phyloP scores from a whole-genome alignment of 1,284 basidiomycete species.

The Wolfiporia cocos region DNA sequence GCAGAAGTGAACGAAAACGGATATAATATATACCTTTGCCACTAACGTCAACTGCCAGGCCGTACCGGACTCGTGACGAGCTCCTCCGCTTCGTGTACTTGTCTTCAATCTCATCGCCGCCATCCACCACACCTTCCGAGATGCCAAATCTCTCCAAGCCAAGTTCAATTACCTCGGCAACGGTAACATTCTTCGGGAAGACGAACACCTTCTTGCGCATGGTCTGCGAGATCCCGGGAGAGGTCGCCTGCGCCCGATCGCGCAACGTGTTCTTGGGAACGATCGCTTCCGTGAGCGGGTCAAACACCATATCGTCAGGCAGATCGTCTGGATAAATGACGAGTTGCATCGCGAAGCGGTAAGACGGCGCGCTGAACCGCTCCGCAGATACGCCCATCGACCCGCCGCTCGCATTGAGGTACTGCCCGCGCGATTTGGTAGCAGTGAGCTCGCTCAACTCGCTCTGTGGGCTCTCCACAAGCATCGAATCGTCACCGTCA shows the following conservation, averaged over 20 bases:
- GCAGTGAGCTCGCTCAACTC: slow-evolving; percentile 18
- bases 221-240: slow-evolving; percentile 50
- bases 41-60: slow-evolving; percentile 53
- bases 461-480: slow-evolving; percentile 32
- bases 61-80: slow-evolving; percentile 75
- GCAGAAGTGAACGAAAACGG: not conserved
- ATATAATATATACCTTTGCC: slow-evolving; percentile 54
- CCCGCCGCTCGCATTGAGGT: slow-evolving; percentile 35
- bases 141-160: slow-evolving; percentile 92
- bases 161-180: slow-evolving; percentile 93
- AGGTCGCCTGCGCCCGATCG: slow-evolving; percentile 40
- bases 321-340: slow-evolving; percentile 86
- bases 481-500: slow-evolving; percentile 48
- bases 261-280: slow-evolving; percentile 70
- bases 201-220: slow-evolving; percentile 74
- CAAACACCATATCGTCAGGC: slow-evolving; percentile 91
- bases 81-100: slow-evolving; percentile 80
- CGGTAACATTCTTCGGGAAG: slow-evolving; percentile 90
- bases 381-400: slow-evolving; percentile 49
- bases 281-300: slow-evolving; percentile 86
- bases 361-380: slow-evolving; percentile 73
- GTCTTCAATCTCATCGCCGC: slow-evolving; percentile 95
- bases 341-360: slow-evolving; percentile 82
- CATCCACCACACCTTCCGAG: slow-evolving; percentile 91
- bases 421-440: slow-evolving; percentile 28